Conservation (phyloP, 1,284 basidiomycete genomes). For the Trichosporon ovoides region DNA sequence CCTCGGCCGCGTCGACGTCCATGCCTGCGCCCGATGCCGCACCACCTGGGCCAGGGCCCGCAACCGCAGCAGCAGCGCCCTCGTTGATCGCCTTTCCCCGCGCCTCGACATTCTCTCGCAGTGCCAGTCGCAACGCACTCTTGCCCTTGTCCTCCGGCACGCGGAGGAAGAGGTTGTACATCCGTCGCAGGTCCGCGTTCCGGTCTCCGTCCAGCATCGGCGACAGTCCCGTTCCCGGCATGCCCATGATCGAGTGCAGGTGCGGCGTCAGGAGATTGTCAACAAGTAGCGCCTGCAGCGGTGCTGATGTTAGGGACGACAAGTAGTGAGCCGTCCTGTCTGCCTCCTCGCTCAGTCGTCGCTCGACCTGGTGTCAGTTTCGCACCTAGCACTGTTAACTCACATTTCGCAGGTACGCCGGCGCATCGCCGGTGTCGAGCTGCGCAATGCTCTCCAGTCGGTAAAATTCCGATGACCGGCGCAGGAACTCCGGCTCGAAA, state of each 20-base stretch:
- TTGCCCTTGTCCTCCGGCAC: conserved; percentile 63
- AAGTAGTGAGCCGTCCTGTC: conserved; percentile 86
- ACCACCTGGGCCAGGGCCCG: conserved; percentile 14
- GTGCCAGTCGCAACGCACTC: conserved; percentile 59
- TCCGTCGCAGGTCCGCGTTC: conserved; percentile 67
- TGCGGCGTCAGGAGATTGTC: conserved; percentile 72
- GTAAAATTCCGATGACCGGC: conserved; percentile 77
- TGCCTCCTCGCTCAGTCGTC: conserved; percentile 76
- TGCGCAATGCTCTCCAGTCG: conserved; percentile 66
- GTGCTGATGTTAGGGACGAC: conserved; percentile 63
- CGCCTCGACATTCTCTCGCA: conserved; percentile 69
- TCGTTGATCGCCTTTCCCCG: conserved; percentile 79
- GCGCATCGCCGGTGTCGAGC: conserved; percentile 69
- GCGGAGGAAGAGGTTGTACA: conserved; percentile 72
- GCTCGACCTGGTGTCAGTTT: conserved; percentile 62
- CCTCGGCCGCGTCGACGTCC: conserved; percentile 44
- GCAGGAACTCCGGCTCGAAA: conserved; percentile 77
- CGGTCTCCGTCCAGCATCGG: conserved; percentile 80
- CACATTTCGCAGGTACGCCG: conserved; percentile 76
- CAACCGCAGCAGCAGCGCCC: conserved; percentile 31
- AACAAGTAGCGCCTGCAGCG: conserved; percentile 72
- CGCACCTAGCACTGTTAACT: conserved; percentile 33
- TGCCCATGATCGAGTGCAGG: conserved; percentile 66
- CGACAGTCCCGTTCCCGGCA: conserved; percentile 80
- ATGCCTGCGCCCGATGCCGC: conserved; percentile 15